phyloP scores from a whole-genome alignment of 2,329 filamentous ascomycete genomes.

The Chaetomiaceae sp. region DNA sequence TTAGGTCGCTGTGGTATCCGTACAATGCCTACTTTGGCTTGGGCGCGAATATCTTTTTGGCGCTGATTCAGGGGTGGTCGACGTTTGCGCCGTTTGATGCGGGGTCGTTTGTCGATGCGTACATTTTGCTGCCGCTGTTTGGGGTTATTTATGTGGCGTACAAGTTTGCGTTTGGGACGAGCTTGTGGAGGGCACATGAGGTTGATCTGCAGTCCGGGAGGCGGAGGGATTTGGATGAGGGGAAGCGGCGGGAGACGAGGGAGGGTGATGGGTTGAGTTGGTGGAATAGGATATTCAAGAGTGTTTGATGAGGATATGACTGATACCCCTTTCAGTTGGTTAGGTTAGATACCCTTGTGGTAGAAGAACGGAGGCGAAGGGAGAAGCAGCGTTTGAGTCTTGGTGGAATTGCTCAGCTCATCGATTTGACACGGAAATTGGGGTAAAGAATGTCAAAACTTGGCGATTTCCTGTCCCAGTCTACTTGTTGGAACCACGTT shows the following conservation, averaged over 20 bases:
- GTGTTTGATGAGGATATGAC: slow-evolving; percentile 7
- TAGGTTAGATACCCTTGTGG: neutral
- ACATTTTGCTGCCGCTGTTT: slow-evolving; percentile 58
- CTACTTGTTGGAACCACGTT: no score
- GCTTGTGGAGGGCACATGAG: slow-evolving; percentile 45
- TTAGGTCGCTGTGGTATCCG: slow-evolving; percentile 50
- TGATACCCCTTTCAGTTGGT: neutral
- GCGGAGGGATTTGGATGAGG: slow-evolving; percentile 50
- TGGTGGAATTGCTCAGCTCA: neutral
- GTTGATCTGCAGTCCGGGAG: slow-evolving; percentile 55
- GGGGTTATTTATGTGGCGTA: slow-evolving; percentile 52
- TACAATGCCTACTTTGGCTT: slow-evolving; percentile 58
- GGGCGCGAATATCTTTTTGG: slow-evolving; percentile 53
- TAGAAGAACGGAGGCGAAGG: no score
- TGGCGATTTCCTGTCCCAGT: no score
- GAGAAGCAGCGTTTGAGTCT: no score
- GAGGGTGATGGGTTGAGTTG: slow-evolving; percentile 25
- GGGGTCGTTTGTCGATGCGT: slow-evolving; percentile 59
- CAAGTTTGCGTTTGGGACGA: slow-evolving; percentile 53
- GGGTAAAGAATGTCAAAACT: no score
- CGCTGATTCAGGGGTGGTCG: slow-evolving; percentile 59
- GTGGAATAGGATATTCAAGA: slow-evolving; percentile 40
- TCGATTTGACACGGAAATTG: no score
- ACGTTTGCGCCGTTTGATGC: slow-evolving; percentile 54
- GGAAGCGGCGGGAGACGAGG: slow-evolving; percentile 28